A percentile compares a stretch with the other conserved stretches of the same genome.
Evolutionary conservation across 164 flowering plant genomes (phyloP).

Genomic region (Annona cherimola): DNA sequence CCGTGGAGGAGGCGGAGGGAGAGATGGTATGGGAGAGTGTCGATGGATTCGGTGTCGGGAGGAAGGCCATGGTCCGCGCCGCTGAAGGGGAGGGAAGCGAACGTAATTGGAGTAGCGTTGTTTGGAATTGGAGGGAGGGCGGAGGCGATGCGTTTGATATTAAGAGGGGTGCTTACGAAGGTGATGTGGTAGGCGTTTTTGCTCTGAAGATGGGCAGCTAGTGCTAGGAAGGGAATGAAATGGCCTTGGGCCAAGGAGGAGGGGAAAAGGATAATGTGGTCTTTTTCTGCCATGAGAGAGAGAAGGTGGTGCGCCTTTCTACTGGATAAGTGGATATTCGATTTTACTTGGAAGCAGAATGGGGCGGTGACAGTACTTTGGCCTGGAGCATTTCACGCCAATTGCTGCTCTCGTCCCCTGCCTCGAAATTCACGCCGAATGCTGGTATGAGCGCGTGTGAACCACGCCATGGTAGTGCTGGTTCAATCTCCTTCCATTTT

Average conservation of each 20-base stretch:
- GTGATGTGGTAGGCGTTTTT: constrained; percentile 6
- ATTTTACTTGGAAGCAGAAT: too few species aligned
- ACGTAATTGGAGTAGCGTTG: constrained; percentile 1
- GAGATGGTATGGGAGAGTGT: constrained; percentile 4
- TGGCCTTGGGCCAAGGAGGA: constrained; percentile 1
- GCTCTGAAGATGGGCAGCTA: not conserved
- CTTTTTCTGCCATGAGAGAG: too few species aligned
- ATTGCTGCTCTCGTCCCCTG: too few species aligned
- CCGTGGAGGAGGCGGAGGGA: constrained; percentile 5
- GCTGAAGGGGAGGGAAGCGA: constrained; percentile 17
- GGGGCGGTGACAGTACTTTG: too few species aligned
- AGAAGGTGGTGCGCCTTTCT: too few species aligned
- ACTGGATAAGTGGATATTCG: too few species aligned
- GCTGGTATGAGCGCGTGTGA: too few species aligned
- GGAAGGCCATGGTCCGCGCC: constrained; percentile 13
- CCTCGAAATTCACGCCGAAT: too few species aligned
- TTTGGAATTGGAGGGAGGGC: constrained; percentile 4
- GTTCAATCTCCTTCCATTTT: too few species aligned
- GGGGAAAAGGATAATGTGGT: constrained; percentile 2
- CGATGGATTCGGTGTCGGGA: constrained; percentile 13
- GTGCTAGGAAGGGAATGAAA: not conserved
- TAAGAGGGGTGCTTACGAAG: constrained; percentile 16
- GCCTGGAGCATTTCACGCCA: too few species aligned
- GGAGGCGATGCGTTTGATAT: constrained; percentile 8
- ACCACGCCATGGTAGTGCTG: too few species aligned